Conservation (phyloP, 805 yeast species). For the Starmerella scarabaei region DNA sequence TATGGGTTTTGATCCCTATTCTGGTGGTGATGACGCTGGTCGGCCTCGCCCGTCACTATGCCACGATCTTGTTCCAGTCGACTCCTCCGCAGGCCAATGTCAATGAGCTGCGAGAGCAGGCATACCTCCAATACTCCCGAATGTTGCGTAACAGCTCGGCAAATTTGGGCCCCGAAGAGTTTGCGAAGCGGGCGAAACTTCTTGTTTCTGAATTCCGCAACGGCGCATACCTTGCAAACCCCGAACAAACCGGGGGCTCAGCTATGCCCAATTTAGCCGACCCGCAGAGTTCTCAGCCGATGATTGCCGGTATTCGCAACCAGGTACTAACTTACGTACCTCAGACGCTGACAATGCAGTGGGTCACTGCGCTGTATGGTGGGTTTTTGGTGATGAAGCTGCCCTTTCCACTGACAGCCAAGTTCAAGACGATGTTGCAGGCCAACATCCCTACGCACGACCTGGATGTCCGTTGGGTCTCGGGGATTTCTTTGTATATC, state of each 20-base stretch:
- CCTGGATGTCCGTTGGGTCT: constrained; percentile 81
- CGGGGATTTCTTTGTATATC: constrained; percentile 92
- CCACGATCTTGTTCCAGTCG: constrained; percentile 49
- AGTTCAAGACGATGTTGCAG: constrained; percentile 88
- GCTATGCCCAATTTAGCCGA: constrained; percentile 36
- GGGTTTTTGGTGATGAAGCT: constrained; percentile 78
- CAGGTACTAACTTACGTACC: constrained; percentile 78
- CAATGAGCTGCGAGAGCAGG: constrained; percentile 43
- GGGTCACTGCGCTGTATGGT: constrained; percentile 88
- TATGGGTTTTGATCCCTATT: constrained; percentile 88
- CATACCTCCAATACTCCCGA: constrained; percentile 44
- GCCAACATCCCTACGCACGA: constrained; percentile 73
- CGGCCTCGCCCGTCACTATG: constrained; percentile 62
- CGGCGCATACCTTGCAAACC: constrained; percentile 45
- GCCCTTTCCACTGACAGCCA: constrained; percentile 82
- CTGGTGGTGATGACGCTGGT: constrained; percentile 79
- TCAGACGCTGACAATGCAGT: constrained; percentile 87
- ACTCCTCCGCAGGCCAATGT: constrained; percentile 41
- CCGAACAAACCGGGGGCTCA: constrained; percentile 38
- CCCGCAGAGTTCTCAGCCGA: constrained; percentile 54
- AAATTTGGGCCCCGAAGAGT: constrained; percentile 41
- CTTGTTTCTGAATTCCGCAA: constrained; percentile 37
- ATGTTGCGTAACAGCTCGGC: constrained; percentile 43
- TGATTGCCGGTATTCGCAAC: constrained; percentile 66
- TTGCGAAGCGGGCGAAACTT: constrained; percentile 39